Evolutionary conservation across 306 rosid genomes (phyloP).

Genomic region (Medicago ruthenica): DNA sequence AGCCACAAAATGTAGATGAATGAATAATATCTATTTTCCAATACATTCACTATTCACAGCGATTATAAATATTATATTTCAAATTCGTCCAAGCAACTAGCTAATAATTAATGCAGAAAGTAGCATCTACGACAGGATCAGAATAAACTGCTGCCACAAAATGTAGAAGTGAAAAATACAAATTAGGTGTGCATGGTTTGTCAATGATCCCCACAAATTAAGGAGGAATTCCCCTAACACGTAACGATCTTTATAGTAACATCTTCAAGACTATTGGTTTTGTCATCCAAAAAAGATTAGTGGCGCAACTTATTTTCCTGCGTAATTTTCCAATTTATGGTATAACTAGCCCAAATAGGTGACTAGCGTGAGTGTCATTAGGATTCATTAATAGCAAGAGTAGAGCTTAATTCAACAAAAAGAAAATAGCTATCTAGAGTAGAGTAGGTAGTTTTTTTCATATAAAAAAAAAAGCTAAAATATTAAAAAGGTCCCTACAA

Average conservation of each 20-base stretch:
- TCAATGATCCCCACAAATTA: conserved; percentile 42
- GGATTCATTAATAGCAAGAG: too few relatives aligned
- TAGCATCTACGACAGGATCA: conserved; percentile 4
- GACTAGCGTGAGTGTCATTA: too few relatives aligned
- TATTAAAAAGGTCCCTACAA: too few relatives aligned
- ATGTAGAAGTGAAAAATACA: too few relatives aligned
- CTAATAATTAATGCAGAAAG: conserved; percentile 38
- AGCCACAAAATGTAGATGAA: conserved; percentile 43
- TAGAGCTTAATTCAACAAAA: too few relatives aligned
- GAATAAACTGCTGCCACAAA: background rate
- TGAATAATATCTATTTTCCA: conserved; percentile 1
- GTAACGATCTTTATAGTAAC: background rate
- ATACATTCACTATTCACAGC: background rate
- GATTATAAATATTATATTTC: background rate
- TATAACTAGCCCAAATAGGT: background rate
- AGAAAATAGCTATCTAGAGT: too few relatives aligned
- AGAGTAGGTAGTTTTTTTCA: too few relatives aligned
- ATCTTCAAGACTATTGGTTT: too few relatives aligned
- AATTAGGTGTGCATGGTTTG: conserved; percentile 38
- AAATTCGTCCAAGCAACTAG: conserved; percentile 19
- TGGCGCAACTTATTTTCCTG: too few relatives aligned
- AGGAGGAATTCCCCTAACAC: conserved; percentile 22
- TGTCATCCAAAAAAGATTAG: too few relatives aligned
- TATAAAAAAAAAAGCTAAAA: too few relatives aligned
- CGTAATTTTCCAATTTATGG: too few relatives aligned